Evolutionary conservation across 805 yeast genomes (phyloP), one percentile per base, ranked within the genome.

Genomic region (Candida andamanensis): DNA sequence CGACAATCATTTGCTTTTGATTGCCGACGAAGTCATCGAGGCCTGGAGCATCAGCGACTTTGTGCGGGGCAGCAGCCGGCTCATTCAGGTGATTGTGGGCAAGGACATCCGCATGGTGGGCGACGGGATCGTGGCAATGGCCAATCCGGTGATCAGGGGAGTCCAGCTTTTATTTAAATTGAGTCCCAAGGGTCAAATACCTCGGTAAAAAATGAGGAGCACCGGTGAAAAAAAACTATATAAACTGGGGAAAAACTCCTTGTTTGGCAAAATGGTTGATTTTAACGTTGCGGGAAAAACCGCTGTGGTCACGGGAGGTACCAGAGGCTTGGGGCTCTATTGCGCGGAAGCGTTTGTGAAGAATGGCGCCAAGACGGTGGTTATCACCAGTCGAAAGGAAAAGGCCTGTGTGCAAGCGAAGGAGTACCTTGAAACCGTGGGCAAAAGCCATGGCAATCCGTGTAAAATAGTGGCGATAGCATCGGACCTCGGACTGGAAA

Each of bases 251-350:
- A n/a, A n/a, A n/a, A n/a, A n/a, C n/a, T n/a, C n/a, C n/a, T n/a
- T n/a, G n/a, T 27, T 29, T 23, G 5, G 5, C 28, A 20, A 10
- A 17, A 65, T 63, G 70, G 69, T 64, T 17, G 69, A 64, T 38
- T 57, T 55, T 30, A 64, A 64, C 44, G 76, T 76, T 23, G 58
- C 74, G 38, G 84, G 81, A 11, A 80, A 78, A 54, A 67, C 70
- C 7, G 85, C 81, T 1, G 73, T 75, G 4, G 66, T 80, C 39
- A 80, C 89, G 5, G 89, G 87, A 4, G 86, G 87, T 17, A 74
- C 85, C 16, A 63, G 89, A 45, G 90, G 90, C 0, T 72, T 81
- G 29, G 90, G 90, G 0, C 69, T 76, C 26, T 57, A 74, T 49
- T 75, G 80, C 55, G 84, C 85, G 12, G 84, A 78, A 49, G 76